phyloP scores from a whole-genome alignment of 2,329 filamentous ascomycete species.

The Xylaria sp. region DNA sequence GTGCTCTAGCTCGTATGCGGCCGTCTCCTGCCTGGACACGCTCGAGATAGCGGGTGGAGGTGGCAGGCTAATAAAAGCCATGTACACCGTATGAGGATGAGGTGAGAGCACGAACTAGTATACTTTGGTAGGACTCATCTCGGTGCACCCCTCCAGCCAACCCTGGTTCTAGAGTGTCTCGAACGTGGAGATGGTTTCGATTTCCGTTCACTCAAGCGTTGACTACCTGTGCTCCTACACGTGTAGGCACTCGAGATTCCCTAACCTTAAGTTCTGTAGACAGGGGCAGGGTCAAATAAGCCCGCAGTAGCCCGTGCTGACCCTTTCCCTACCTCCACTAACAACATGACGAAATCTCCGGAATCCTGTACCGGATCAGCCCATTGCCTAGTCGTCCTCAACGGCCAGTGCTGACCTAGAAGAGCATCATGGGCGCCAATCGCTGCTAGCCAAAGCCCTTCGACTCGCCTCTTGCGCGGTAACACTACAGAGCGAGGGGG shows the following conservation, averaged over 20 bases:
- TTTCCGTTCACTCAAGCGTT: constrained; percentile 3
- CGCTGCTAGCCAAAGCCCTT: constrained; percentile 15
- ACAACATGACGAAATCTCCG: constrained; percentile 37
- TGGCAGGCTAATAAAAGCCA: constrained; percentile 18
- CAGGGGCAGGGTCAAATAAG: not conserved
- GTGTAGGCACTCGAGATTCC: not conserved
- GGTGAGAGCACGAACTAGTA: not conserved
- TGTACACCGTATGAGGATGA: not conserved
- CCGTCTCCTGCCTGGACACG: constrained; percentile 9
- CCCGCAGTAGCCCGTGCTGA: constrained; percentile 20
- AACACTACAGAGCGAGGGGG: constrained; percentile 5
- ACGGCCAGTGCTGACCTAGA: constrained; percentile 13
- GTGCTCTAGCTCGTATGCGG: constrained; percentile 24
- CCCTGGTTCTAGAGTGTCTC: constrained; percentile 13
- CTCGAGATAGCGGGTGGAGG: constrained; percentile 21
- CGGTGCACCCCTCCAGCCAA: constrained; percentile 13
- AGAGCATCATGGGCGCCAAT: constrained; percentile 13
- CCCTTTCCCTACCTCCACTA: constrained; percentile 3
- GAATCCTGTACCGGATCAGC: constrained; percentile 38
- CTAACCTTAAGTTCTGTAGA: not conserved
- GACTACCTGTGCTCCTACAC: not conserved
- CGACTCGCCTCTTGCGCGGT: constrained; percentile 6
- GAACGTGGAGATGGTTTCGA: constrained; percentile 15
- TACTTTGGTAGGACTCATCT: constrained; percentile 8
- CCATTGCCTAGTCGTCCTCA: constrained; percentile 24